phyloP scores from a whole-genome alignment of 2,329 filamentous ascomycete genomes.

The Alternaria sp. region DNA sequence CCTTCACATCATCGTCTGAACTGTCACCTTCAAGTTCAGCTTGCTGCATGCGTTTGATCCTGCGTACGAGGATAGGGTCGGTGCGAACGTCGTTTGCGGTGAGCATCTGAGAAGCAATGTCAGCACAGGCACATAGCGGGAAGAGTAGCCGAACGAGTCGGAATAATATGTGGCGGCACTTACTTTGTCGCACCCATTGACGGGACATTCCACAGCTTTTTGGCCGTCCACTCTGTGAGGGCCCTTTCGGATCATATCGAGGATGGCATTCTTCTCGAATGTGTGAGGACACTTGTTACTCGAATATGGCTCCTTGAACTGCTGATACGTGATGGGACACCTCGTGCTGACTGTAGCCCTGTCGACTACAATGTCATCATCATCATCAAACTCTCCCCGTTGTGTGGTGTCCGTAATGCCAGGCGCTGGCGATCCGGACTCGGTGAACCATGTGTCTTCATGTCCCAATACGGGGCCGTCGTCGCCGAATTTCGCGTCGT shows the following conservation, averaged over 20 bases:
- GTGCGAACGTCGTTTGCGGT: constrained; percentile 38
- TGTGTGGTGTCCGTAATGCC: constrained; percentile 49
- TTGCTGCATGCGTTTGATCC: constrained; percentile 49
- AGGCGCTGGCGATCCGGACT: constrained; percentile 56
- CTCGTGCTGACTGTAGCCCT: constrained; percentile 71
- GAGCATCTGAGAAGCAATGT: constrained; percentile 37
- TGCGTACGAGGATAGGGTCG: constrained; percentile 47
- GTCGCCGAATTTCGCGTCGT: constrained; percentile 67
- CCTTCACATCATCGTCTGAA: constrained; percentile 36
- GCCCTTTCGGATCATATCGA: constrained; percentile 59
- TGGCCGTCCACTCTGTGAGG: constrained; percentile 30
- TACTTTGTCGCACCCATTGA: constrained; percentile 68
- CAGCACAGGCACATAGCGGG: neutral
- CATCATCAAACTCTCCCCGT: constrained; percentile 57
- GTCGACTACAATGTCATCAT: constrained; percentile 74
- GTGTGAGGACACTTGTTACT: constrained; percentile 74
- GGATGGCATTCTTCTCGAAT: constrained; percentile 73
- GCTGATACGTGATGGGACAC: constrained; percentile 73
- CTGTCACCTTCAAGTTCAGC: constrained; percentile 34
- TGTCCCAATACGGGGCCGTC: constrained; percentile 64
- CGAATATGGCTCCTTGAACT: constrained; percentile 72
- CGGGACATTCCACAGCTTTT: constrained; percentile 65
- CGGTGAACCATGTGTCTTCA: constrained; percentile 70
- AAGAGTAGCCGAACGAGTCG: neutral
- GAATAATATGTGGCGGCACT: neutral